phyloP scores from a whole-genome alignment of 2,329 filamentous ascomycete genomes.

The Lasiodiplodia sp. region DNA sequence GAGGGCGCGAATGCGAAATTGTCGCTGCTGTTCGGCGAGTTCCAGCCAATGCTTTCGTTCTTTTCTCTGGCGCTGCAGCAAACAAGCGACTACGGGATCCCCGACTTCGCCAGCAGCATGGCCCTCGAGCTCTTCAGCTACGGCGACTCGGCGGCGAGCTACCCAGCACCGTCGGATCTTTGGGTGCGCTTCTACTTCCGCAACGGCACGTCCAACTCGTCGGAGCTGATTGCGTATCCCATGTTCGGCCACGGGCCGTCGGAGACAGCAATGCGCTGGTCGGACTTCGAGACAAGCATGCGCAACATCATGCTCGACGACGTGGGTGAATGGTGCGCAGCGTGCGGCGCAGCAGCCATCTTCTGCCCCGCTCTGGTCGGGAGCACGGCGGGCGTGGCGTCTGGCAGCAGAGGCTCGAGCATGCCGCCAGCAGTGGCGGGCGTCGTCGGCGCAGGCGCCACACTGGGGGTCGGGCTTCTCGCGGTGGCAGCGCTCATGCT shows the following conservation, averaged over 20 bases:
- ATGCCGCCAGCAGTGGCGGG: slow-evolving; percentile 57
- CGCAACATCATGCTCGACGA: slow-evolving; percentile 51
- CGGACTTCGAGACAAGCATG: slow-evolving; percentile 58
- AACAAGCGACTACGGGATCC: slow-evolving; percentile 49
- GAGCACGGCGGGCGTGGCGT: background rate
- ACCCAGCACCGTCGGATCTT: slow-evolving; percentile 54
- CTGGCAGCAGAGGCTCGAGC: background rate
- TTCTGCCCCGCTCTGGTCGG: slow-evolving; percentile 55
- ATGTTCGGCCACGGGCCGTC: slow-evolving; percentile 58
- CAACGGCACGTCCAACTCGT: slow-evolving; percentile 58
- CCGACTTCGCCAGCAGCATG: slow-evolving; percentile 57
- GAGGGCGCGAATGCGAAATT: slow-evolving; percentile 42
- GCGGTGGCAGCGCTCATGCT: slow-evolving; percentile 53
- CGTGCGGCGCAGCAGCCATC: slow-evolving; percentile 55
- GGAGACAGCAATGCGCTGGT: slow-evolving; percentile 56
- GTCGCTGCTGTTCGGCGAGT: slow-evolving; percentile 56
- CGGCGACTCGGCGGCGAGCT: slow-evolving; percentile 35
- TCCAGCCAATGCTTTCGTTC: slow-evolving; percentile 60
- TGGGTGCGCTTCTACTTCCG: slow-evolving; percentile 64
- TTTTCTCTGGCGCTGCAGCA: slow-evolving; percentile 51
- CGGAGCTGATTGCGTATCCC: slow-evolving; percentile 52
- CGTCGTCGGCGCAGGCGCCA: slow-evolving; percentile 63
- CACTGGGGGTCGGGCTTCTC: slow-evolving; percentile 55
- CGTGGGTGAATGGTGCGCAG: slow-evolving; percentile 61
- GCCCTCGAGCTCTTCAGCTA: slow-evolving; percentile 61